Conservation (phyloP, 208 protist genomes). For the Leishmania tropica region DNA sequence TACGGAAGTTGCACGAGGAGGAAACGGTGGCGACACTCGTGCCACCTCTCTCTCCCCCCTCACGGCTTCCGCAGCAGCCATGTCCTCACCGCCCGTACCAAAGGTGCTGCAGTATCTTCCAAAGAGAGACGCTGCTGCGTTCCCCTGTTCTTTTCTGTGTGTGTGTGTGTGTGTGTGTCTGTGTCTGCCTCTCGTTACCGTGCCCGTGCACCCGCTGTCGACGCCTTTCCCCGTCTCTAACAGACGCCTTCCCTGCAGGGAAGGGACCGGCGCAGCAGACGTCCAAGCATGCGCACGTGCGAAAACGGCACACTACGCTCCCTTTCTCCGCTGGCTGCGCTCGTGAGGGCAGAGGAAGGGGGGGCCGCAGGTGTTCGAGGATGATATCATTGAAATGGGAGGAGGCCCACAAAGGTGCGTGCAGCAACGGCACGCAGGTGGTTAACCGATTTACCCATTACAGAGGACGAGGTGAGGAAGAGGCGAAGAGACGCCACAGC, state of each 20-base stretch:
- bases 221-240: not conserved
- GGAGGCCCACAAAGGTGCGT: not conserved
- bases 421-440: not conserved
- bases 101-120: not conserved
- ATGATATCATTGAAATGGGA: not conserved
- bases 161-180: not conserved
- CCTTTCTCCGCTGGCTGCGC: not conserved
- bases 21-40: not conserved
- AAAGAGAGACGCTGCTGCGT: not conserved
- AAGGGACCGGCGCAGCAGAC: not conserved
- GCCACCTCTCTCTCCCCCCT: not conserved
- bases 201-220: not conserved
- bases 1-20: not conserved
- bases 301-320: not conserved
- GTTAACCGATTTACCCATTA: not conserved
- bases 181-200: not conserved
- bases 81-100: not conserved
- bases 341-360: not conserved
- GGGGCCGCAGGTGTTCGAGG: too few relatives aligned
- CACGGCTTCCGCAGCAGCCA: not conserved
- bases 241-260: not conserved
- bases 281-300: not conserved
- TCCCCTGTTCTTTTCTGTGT: not conserved
- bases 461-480: not conserved
- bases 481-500: not conserved